Conservation (phyloP, 495 filamentous ascomycete species). For the Aspergillus ostianus region DNA sequence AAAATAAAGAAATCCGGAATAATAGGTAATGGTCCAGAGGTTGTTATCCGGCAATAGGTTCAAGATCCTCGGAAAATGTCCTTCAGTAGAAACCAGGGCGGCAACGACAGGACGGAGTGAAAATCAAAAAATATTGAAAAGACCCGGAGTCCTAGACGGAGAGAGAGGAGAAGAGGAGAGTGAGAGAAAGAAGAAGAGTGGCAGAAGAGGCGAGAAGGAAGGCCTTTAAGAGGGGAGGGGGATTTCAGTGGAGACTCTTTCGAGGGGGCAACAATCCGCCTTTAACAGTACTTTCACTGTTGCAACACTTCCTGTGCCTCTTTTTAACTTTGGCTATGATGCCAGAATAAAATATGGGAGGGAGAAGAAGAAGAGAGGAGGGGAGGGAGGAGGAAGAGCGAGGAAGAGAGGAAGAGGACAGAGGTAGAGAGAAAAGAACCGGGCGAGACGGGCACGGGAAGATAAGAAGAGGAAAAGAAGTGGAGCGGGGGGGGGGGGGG, state of each 20-base stretch:
- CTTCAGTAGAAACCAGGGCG: slow-evolving; percentile 16
- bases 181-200: slow-evolving; percentile 14
- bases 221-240: slow-evolving; percentile 8
- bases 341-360: slow-evolving; percentile 6
- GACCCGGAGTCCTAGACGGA: background rate
- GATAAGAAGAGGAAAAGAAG: slow-evolving; percentile 13
- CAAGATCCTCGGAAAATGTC: slow-evolving; percentile 13
- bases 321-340: slow-evolving; percentile 2
- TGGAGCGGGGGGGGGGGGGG: slow-evolving; percentile 11
- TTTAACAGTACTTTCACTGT: background rate
- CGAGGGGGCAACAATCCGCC: slow-evolving; percentile 3
- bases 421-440: slow-evolving; percentile 17
- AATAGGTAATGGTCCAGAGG: slow-evolving; percentile 16
- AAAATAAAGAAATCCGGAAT: slow-evolving; percentile 18
- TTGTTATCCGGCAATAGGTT: slow-evolving; percentile 10
- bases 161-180: slow-evolving; percentile 19
- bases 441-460: slow-evolving; percentile 8
- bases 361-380: slow-evolving; percentile 17
- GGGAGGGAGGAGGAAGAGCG: slow-evolving; percentile 18
- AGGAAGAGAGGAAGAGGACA: slow-evolving; percentile 20
- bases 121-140: background rate
- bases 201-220: slow-evolving; percentile 1
- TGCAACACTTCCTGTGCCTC: background rate
- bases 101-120: slow-evolving; percentile 8
- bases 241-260: slow-evolving; percentile 8